phyloP scores from a whole-genome alignment of 2,329 filamentous ascomycete species.

The Aotearoamyces nothofagi region DNA sequence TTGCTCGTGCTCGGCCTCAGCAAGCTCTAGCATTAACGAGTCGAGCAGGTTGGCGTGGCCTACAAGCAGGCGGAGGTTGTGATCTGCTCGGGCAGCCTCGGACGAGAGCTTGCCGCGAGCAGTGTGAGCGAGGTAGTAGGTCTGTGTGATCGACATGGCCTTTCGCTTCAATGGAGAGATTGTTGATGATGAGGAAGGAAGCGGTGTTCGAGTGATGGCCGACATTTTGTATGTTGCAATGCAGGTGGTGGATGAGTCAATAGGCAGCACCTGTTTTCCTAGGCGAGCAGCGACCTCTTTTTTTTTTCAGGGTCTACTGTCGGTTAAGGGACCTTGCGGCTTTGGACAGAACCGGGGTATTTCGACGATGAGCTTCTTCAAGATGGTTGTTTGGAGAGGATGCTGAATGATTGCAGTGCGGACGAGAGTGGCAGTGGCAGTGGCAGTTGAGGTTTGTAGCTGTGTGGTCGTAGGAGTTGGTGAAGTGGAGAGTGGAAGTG shows the following conservation, averaged over 20 bases:
- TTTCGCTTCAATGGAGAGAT: slow-evolving; percentile 35
- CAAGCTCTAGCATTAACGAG: slow-evolving; percentile 79
- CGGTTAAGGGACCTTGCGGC: neutral
- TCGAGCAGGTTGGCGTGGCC: slow-evolving; percentile 98
- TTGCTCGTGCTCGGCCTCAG: slow-evolving; percentile 88
- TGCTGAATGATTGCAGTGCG: too few species aligned
- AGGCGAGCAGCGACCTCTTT: neutral
- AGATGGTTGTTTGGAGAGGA: neutral
- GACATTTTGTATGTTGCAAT: neutral
- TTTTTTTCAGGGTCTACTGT: neutral
- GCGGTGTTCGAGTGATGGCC: neutral
- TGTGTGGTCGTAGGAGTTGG: too few species aligned
- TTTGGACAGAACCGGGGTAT: neutral
- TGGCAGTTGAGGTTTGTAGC: too few species aligned
- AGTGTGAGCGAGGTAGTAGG: slow-evolving; percentile 95
- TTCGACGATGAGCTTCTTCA: neutral
- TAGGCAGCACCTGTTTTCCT: neutral
- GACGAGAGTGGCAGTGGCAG: too few species aligned
- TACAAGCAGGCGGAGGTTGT: slow-evolving; percentile 88
- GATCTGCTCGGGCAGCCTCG: slow-evolving; percentile 80
- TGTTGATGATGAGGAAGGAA: slow-evolving; percentile 7
- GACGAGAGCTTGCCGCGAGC: slow-evolving; percentile 89
- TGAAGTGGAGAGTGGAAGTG: too few species aligned
- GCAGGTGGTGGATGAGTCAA: neutral
- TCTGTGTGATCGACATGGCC: slow-evolving; percentile 96